phyloP scores from a whole-genome alignment of 306 rosid species.

The Mimosa bimucronata region DNA sequence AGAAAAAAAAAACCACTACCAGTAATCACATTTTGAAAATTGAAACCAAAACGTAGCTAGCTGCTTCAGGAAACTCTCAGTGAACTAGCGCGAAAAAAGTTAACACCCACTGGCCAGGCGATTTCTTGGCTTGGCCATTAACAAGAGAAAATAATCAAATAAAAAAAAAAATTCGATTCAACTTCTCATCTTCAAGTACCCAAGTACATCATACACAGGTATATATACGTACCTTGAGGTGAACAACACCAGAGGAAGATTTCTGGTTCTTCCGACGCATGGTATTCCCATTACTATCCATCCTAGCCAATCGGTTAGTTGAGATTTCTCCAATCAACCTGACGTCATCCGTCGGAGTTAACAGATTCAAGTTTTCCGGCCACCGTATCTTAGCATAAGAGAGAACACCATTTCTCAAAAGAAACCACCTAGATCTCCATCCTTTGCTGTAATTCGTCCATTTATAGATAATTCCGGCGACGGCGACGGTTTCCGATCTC shows the following conservation, averaged over 20 bases:
- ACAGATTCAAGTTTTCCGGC: slow-evolving; percentile 72
- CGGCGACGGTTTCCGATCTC: slow-evolving; percentile 74
- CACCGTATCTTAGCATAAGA: slow-evolving; percentile 88
- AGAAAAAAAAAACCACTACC: neutral
- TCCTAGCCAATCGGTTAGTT: slow-evolving; percentile 59
- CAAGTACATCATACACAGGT: neutral
- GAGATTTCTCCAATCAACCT: slow-evolving; percentile 81
- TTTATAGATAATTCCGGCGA: slow-evolving; percentile 85
- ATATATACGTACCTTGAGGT: slow-evolving; percentile 69
- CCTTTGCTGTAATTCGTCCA: slow-evolving; percentile 99
- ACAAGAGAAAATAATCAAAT: too few relatives aligned
- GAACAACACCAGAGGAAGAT: slow-evolving; percentile 69
- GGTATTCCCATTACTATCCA: slow-evolving; percentile 41
- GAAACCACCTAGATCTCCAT: slow-evolving; percentile 98
- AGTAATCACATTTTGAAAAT: neutral
- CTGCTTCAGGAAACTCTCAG: slow-evolving; percentile 43
- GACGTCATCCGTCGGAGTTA: slow-evolving; percentile 60
- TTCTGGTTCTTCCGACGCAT: slow-evolving; percentile 63
- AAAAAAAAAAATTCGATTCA: too few relatives aligned
- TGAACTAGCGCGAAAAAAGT: slow-evolving; percentile 47
- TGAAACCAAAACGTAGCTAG: slow-evolving; percentile 36
- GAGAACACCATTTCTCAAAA: slow-evolving; percentile 78
- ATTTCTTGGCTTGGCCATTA: neutral
- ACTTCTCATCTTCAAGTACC: neutral
- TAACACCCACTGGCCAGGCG: slow-evolving; percentile 18